These are phyloP conservation scores for Inga leiocalycina DNA, from an alignment of 306 rosid genomes.

Conservation along the genomic window DNA sequence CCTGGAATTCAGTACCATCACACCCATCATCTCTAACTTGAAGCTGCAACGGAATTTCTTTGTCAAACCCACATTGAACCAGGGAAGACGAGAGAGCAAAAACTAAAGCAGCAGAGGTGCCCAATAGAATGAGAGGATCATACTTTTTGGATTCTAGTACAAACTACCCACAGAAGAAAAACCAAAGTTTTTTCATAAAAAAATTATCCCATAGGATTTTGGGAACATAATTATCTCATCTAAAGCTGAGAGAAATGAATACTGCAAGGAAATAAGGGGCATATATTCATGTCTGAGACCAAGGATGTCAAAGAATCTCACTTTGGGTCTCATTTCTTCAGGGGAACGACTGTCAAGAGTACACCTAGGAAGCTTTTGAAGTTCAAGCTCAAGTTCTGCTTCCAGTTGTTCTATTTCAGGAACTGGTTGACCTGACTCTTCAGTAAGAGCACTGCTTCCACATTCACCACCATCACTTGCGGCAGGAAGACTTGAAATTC, in stretches of 20 bases:
- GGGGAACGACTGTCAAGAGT: slow-evolving; percentile 38
- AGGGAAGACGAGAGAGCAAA: not conserved
- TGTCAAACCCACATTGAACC: slow-evolving; percentile 28
- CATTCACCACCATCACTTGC: slow-evolving; percentile 54
- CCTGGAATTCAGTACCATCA: slow-evolving; percentile 35
- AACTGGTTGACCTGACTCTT: slow-evolving; percentile 47
- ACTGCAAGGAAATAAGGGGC: not conserved
- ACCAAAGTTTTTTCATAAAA: not conserved
- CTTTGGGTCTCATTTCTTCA: slow-evolving; percentile 36
- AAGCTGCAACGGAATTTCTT: slow-evolving; percentile 35
- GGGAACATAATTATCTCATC: slow-evolving; percentile 7
- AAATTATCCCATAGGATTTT: not conserved
- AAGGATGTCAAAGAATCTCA: slow-evolving; percentile 24
- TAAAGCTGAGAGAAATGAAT: not conserved
- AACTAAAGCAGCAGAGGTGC: not conserved
- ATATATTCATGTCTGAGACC: not conserved
- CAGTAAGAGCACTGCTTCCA: slow-evolving; percentile 68
- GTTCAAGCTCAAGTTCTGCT: slow-evolving; percentile 69
- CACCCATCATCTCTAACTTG: slow-evolving; percentile 41
- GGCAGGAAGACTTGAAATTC: slow-evolving; percentile 29
- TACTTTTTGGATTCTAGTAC: not conserved
- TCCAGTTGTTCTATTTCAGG: slow-evolving; percentile 67
- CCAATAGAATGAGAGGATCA: not conserved
- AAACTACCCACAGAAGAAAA: not conserved
- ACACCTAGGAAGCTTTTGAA: slow-evolving; percentile 66